phyloP scores from a whole-genome alignment of 208 protist genomes.

The Leishmania guyanensis region DNA sequence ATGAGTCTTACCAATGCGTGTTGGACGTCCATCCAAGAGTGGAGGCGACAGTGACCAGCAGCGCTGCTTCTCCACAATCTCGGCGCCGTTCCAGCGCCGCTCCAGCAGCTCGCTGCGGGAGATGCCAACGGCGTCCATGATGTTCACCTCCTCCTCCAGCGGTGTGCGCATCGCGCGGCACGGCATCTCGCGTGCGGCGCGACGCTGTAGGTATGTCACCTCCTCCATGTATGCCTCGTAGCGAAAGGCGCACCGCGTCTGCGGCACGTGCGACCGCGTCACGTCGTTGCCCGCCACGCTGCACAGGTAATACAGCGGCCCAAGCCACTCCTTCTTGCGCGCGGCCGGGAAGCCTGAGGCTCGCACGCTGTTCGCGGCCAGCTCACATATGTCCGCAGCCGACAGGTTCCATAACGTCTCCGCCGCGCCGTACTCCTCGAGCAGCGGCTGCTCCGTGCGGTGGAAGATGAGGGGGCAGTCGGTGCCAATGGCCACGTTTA shows the following conservation, averaged over 20 bases:
- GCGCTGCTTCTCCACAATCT: conserved; percentile 7
- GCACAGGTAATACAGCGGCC: conserved; percentile 58
- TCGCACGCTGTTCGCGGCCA: conserved; percentile 79
- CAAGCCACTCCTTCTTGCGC: conserved; percentile 75
- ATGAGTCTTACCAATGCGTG: not conserved
- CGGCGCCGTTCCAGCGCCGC: conserved; percentile 24
- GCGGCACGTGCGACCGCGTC: conserved; percentile 91
- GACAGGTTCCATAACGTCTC: conserved; percentile 86
- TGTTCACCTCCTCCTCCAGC: conserved; percentile 56
- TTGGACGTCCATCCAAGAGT: not conserved
- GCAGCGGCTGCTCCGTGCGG: conserved; percentile 92
- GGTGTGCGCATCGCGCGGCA: conserved; percentile 48
- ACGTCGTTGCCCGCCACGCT: conserved; percentile 90
- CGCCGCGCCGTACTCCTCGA: conserved; percentile 92
- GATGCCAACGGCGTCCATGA: conserved; percentile 51
- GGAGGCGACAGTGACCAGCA: not conserved
- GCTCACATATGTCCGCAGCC: conserved; percentile 80
- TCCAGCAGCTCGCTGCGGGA: conserved; percentile 56
- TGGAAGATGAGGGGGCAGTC: conserved; percentile 96
- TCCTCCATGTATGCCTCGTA: conserved; percentile 94
- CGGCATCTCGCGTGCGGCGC: conserved; percentile 42
- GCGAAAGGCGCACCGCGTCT: conserved; percentile 94
- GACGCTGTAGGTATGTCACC: conserved; percentile 60
- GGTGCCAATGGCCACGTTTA: conserved; percentile 97
- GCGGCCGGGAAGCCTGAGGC: conserved; percentile 74